phyloP scores from a whole-genome alignment of 2,329 filamentous ascomycete species.

The Onygenales sp. region DNA sequence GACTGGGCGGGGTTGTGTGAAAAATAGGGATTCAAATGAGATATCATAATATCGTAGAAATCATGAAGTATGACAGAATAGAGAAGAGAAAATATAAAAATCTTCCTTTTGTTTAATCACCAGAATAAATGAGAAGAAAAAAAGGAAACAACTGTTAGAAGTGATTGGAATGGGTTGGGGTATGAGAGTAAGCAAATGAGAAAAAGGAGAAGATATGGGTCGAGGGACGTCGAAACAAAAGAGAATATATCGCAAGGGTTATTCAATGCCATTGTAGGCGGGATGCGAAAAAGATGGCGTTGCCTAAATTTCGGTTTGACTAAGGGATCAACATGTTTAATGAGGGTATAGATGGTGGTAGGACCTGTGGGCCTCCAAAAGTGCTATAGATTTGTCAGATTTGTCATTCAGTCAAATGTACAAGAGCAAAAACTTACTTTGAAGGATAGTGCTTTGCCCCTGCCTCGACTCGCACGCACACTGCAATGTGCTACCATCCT shows the following conservation, averaged over 20 bases:
- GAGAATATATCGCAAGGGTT: too few species aligned
- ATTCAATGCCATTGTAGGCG: too few species aligned
- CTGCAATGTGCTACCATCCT: constrained; percentile 53
- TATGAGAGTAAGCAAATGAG: not conserved
- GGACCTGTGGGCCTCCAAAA: constrained; percentile 5
- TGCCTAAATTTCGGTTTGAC: constrained; percentile 12
- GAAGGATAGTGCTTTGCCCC: constrained; percentile 43
- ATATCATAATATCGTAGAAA: constrained; percentile 14
- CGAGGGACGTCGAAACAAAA: too few species aligned
- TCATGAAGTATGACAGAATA: constrained; percentile 8
- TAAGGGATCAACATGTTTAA: not conserved
- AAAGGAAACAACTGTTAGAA: constrained; percentile 1
- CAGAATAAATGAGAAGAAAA: not conserved
- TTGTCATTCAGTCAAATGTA: not conserved
- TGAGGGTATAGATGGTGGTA: constrained; percentile 1
- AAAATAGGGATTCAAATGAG: constrained; percentile 2
- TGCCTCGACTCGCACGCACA: constrained; percentile 51
- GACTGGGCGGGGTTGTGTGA: not conserved
- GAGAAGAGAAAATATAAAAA: constrained; percentile 5
- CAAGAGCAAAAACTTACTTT: constrained; percentile 30
- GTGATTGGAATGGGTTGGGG: not conserved
- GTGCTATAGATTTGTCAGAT: not conserved
- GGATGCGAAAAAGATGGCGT: too few species aligned
- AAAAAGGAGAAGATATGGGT: too few species aligned
- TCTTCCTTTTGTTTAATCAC: not conserved